Conservation (phyloP, 768 basidiomycete genomes). For the Russula ochroleuca region DNA sequence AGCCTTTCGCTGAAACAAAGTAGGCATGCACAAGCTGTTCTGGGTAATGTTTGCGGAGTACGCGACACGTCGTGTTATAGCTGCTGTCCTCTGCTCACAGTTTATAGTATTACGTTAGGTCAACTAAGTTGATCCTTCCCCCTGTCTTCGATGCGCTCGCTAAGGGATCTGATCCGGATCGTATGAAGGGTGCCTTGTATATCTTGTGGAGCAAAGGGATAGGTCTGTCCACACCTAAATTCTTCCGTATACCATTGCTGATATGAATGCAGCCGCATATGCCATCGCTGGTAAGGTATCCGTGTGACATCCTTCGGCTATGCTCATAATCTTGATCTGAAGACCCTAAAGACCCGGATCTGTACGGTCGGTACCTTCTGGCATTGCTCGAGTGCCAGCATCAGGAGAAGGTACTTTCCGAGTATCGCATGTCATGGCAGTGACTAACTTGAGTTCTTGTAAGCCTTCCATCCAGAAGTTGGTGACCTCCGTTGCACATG, state of each 20-base stretch:
- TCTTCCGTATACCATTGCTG: slow-evolving; percentile 22
- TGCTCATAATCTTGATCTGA: slow-evolving; percentile 7
- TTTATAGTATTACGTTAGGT: slow-evolving; percentile 49
- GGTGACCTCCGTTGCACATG: slow-evolving; percentile 55
- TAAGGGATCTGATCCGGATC: slow-evolving; percentile 81
- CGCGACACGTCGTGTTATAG: slow-evolving; percentile 30
- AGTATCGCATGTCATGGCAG: neutral
- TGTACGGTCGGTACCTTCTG: slow-evolving; percentile 54
- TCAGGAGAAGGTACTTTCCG: slow-evolving; percentile 66
- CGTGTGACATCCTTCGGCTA: neutral
- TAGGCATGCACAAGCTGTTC: slow-evolving; percentile 65
- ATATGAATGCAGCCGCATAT: slow-evolving; percentile 49
- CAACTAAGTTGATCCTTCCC: slow-evolving; percentile 62
- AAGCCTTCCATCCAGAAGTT: slow-evolving; percentile 77
- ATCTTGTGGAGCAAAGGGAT: slow-evolving; percentile 69
- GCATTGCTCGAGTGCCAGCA: slow-evolving; percentile 72
- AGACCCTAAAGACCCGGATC: slow-evolving; percentile 44
- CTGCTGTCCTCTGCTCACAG: neutral
- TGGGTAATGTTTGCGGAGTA: slow-evolving; percentile 62
- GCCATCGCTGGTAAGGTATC: slow-evolving; percentile 58
- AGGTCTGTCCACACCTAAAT: slow-evolving; percentile 37
- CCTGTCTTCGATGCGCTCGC: slow-evolving; percentile 55
- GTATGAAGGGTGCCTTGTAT: slow-evolving; percentile 93
- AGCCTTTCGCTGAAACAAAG: neutral
- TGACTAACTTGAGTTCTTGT: neutral